Evolutionary conservation across 176 grass and related monocot species (phyloP).

Genomic region (Eragrostis curvula): DNA sequence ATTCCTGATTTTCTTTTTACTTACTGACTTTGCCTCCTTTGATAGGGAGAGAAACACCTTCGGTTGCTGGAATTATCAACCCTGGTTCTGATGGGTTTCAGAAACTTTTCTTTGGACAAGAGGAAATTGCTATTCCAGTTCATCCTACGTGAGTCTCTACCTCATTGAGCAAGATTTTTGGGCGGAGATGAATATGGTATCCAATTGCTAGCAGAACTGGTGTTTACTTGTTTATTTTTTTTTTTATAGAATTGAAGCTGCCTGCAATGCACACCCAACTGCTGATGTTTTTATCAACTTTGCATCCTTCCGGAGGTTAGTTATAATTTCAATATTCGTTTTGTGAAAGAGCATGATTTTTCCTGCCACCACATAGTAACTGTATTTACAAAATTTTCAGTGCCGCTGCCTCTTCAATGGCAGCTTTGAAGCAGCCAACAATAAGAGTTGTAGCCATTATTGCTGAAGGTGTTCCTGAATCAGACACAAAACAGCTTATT

Average conservation of each 20-base stretch:
- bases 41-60: constrained; percentile 95
- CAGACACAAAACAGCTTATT: constrained; percentile 90
- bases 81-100: constrained; percentile 99
- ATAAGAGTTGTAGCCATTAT: constrained; percentile 98
- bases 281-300: constrained; percentile 99
- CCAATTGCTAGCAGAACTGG: constrained; percentile 4
- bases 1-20: constrained; percentile 33
- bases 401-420: constrained; percentile 92
- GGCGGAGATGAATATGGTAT: constrained; percentile 11
- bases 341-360: constrained; percentile 9
- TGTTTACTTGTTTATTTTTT: constrained; percentile 39
- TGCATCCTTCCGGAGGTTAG: constrained; percentile 91
- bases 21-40: constrained; percentile 24
- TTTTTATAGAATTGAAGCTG: constrained; percentile 87
- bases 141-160: constrained; percentile 69
- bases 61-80: constrained; percentile 98
- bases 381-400: constrained; percentile 63
- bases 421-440: constrained; percentile 91
- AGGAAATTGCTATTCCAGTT: constrained; percentile 99
- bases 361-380: not conserved
- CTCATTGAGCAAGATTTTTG: constrained; percentile 28
- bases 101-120: constrained; percentile 98
- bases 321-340: constrained; percentile 31
- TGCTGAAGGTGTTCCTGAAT: constrained; percentile 97
- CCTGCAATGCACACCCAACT: constrained; percentile 82